A percentile compares a stretch with the other conserved stretches of the same genome.
phyloP scores from a whole-genome alignment of 2,329 filamentous ascomycete species.

The Gaeumannomyces sp. region DNA sequence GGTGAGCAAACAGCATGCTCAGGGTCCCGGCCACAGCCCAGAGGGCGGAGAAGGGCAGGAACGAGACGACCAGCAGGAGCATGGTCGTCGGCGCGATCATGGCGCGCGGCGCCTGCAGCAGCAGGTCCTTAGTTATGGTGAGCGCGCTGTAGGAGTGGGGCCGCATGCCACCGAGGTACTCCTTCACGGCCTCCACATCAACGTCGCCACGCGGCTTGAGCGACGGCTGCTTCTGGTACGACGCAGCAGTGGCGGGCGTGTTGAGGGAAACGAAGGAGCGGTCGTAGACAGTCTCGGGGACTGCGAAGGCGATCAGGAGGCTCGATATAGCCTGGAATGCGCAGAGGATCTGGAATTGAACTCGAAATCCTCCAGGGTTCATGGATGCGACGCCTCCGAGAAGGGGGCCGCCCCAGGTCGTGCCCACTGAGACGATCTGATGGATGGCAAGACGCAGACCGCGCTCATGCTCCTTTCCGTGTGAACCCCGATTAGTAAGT shows the following conservation, averaged over 20 bases:
- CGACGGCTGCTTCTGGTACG: conserved; percentile 29
- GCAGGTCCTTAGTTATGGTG: conserved; percentile 21
- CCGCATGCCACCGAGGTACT: conserved; percentile 34
- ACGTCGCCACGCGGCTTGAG: conserved; percentile 22
- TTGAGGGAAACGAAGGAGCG: conserved; percentile 26
- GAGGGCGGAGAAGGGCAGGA: conserved; percentile 39
- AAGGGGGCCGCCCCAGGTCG: conserved; percentile 49
- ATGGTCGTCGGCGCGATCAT: conserved; percentile 42
- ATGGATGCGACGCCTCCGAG: conserved; percentile 44
- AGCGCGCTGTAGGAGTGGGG: conserved; percentile 30
- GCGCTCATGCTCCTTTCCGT: conserved; percentile 45
- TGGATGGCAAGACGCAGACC: conserved; percentile 37
- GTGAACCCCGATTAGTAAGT: not conserved
- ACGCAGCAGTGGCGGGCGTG: conserved; percentile 22
- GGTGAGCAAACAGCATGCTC: conserved; percentile 38
- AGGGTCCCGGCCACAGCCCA: conserved; percentile 42
- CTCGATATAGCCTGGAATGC: conserved; percentile 41
- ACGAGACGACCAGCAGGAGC: conserved; percentile 37
- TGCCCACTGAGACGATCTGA: conserved; percentile 36
- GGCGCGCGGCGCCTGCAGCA: conserved; percentile 42
- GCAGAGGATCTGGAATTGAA: conserved; percentile 47
- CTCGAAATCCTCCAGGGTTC: conserved; percentile 31
- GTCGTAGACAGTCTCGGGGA: conserved; percentile 48
- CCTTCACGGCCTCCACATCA: conserved; percentile 26
- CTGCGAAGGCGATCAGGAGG: conserved; percentile 39